Evolutionary conservation across 495 filamentous ascomycete genomes (phyloP), one percentile per base, ranked within the genome.

Genomic region (Neurospora intermedia): DNA sequence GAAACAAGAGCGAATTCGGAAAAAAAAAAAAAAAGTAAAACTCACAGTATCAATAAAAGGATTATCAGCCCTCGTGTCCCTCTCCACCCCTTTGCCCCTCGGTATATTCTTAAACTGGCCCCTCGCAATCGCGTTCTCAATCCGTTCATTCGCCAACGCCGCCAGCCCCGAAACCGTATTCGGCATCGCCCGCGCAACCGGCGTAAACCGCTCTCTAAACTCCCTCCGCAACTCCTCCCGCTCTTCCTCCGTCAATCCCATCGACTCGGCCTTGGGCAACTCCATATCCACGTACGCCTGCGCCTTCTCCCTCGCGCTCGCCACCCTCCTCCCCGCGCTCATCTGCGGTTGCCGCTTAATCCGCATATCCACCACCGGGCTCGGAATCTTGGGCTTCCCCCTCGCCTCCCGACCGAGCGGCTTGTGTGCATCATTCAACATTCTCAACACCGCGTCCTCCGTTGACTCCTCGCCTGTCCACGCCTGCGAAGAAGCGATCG

Each of bases 31-130:
- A 10, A 40, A 40, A 11, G 1, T 6, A 23, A 4, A 20, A 74
- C 78, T 73, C 43, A 80, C 80, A 2, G 96, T 98, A 79, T 98
- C 94, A 43, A 98, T 87, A 79, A 96, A 99, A 0, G 96, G 94
- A 77, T 90, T 96, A 74, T 90, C 91, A 3, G 92, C 92, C 77
- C 93, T 90, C 70, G 93, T 84, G 78, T 97, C 95, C 23, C 90
- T 84, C 80, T 94, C 88, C 1, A 93, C 85, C 16, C 89, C 90
- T 76, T 93, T 92, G 0, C 96, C 96, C 13, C 96, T 86, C 3
- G 91, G 89, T 6, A 98, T 92, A 71, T 93, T 90, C 77, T 94
- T 91, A 81, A 99, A 99, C 78, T 97, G 92, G 0, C 96, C 96
- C 35, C 94, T 86, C 10, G 93, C 91, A 77, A 97, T 97, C 3